Evolutionary conservation across 345 rosid species (phyloP).

Genomic region (Populus deltoides): DNA sequence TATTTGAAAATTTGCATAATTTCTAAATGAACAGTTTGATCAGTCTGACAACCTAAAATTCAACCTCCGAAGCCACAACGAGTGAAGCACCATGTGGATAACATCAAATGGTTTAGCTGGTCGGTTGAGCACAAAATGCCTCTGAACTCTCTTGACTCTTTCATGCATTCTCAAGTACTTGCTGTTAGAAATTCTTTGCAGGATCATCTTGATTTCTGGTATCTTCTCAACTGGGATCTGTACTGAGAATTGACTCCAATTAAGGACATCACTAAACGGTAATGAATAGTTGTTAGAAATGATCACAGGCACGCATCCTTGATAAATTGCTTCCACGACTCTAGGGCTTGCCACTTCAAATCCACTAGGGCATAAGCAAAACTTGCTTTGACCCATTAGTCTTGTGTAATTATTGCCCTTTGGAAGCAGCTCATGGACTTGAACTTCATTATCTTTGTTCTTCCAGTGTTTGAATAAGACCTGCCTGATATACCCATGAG

Average conservation of each 20-base stretch:
- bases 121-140: conserved; percentile 53
- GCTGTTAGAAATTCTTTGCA: conserved; percentile 33
- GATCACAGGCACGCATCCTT: conserved; percentile 49
- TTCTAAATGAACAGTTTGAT: neutral
- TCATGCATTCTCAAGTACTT: conserved; percentile 41
- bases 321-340: conserved; percentile 41
- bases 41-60: conserved; percentile 27
- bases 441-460: conserved; percentile 39
- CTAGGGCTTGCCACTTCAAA: conserved; percentile 62
- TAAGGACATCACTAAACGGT: conserved; percentile 51
- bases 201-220: conserved; percentile 43
- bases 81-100: conserved; percentile 56
- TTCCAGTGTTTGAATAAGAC: conserved; percentile 37
- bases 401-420: conserved; percentile 32
- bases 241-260: conserved; percentile 48
- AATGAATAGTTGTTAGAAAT: conserved; percentile 40
- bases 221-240: conserved; percentile 36
- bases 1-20: neutral
- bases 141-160: conserved; percentile 32
- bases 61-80: conserved; percentile 57
- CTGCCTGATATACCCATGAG: conserved; percentile 40
- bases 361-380: conserved; percentile 64
- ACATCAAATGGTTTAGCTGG: conserved; percentile 51
- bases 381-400: conserved; percentile 46
- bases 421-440: conserved; percentile 37